Conservation (phyloP, 2,329 filamentous ascomycete species). For the Exutisphaerella laricina region DNA sequence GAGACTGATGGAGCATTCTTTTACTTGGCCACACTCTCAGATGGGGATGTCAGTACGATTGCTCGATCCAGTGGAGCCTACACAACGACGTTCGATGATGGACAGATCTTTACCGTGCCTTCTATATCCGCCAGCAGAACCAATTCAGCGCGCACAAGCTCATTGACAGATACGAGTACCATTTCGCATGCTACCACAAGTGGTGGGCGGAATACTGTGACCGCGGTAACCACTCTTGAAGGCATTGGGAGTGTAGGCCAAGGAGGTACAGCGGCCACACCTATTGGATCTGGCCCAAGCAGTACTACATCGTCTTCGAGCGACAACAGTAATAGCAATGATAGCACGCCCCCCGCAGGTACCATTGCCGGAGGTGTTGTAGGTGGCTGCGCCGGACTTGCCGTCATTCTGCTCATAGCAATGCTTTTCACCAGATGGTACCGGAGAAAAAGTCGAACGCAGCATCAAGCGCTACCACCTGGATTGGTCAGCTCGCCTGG, state of each 20-base stretch:
- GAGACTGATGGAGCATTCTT: constrained; percentile 17
- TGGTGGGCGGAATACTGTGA: constrained; percentile 10
- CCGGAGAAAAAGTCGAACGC: constrained; percentile 31
- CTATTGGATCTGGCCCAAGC: constrained; percentile 12
- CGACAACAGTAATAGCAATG: constrained; percentile 5
- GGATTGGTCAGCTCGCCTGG: constrained; percentile 16
- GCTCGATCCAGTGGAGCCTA: constrained; percentile 20
- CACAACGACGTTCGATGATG: constrained; percentile 26
- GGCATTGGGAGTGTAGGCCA: constrained; percentile 6
- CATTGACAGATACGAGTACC: constrained; percentile 6
- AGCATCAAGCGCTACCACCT: constrained; percentile 26
- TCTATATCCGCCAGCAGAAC: constrained; percentile 9
- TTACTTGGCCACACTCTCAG: constrained; percentile 19
- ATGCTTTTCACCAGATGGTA: constrained; percentile 51
- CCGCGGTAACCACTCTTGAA: constrained; percentile 11
- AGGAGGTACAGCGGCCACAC: constrained; percentile 9
- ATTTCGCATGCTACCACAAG: background rate
- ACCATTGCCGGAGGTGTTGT: constrained; percentile 59
- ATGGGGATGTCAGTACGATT: constrained; percentile 25
- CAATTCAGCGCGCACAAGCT: constrained; percentile 3
- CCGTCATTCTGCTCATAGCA: constrained; percentile 47
- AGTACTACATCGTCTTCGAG: constrained; percentile 6
- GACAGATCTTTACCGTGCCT: constrained; percentile 22
- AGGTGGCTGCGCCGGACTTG: constrained; percentile 54
- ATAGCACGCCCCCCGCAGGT: constrained; percentile 40